These are phyloP conservation scores for Monilinia laxa DNA, from an alignment of 2,329 filamentous ascomycete genomes.

Conservation along the genomic window DNA sequence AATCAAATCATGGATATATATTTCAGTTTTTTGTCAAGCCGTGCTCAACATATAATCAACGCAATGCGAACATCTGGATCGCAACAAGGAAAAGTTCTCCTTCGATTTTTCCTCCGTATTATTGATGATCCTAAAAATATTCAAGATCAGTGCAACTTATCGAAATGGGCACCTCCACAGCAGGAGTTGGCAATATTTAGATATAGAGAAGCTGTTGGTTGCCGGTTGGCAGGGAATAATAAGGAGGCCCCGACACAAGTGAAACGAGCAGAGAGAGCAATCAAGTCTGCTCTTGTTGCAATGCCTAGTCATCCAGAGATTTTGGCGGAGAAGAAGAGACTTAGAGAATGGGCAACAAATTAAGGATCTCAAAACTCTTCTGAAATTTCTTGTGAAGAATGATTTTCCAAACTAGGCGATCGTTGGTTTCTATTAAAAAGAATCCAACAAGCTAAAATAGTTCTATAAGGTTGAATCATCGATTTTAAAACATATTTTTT, in stretches of 20 bases:
- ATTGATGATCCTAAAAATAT: neutral
- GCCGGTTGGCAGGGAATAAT: neutral
- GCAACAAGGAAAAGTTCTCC: neutral
- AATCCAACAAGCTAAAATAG: neutral
- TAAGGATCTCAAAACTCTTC: no score
- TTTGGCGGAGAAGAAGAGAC: neutral
- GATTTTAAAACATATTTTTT: neutral
- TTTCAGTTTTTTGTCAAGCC: neutral
- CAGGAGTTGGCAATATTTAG: neutral
- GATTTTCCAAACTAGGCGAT: neutral
- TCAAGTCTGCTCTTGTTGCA: neutral
- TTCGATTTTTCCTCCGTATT: neutral
- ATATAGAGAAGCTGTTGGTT: neutral
- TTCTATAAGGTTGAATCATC: neutral
- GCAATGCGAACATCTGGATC: neutral
- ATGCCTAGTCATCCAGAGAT: neutral
- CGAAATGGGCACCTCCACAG: neutral
- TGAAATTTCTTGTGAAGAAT: no score
- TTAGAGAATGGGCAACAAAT: neutral
- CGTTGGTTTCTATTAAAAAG: neutral
- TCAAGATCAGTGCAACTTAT: neutral
- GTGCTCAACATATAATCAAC: neutral
- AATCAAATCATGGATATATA: conserved; percentile 3
- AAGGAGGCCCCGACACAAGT: no score
- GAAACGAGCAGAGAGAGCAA: neutral